Conservation (phyloP, 768 basidiomycete species). For the Lactifluus piperatus region DNA sequence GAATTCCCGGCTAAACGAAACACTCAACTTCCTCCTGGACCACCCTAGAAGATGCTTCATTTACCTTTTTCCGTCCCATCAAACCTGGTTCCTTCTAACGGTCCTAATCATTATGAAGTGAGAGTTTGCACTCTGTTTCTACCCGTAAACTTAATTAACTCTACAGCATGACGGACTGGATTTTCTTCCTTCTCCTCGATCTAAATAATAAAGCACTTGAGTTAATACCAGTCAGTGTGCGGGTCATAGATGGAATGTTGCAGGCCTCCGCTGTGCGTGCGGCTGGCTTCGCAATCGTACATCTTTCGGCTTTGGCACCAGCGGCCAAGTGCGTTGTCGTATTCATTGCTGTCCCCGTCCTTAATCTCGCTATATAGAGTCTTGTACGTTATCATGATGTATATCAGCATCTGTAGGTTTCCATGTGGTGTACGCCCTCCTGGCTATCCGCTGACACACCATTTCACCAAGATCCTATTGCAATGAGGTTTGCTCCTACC, state of each 20-base stretch:
- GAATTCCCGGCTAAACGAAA: slow-evolving; percentile 59
- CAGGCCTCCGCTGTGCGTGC: slow-evolving; percentile 80
- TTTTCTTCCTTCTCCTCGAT: slow-evolving; percentile 83
- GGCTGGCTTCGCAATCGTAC: slow-evolving; percentile 78
- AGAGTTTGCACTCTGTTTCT: slow-evolving; percentile 18
- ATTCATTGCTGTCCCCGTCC: not conserved
- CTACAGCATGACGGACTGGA: slow-evolving; percentile 71
- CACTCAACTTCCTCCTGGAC: slow-evolving; percentile 85
- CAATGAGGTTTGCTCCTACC: slow-evolving; percentile 49
- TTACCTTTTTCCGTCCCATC: slow-evolving; percentile 86
- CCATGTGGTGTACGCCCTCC: slow-evolving; percentile 9
- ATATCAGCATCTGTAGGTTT: slow-evolving; percentile 67
- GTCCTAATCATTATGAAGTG: slow-evolving; percentile 66
- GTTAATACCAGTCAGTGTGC: slow-evolving; percentile 56
- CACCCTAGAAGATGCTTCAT: slow-evolving; percentile 91
- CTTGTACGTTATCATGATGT: slow-evolving; percentile 91
- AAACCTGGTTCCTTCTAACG: slow-evolving; percentile 83
- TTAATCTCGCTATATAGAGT: slow-evolving; percentile 42
- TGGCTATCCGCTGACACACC: slow-evolving; percentile 3
- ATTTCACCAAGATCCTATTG: slow-evolving; percentile 56
- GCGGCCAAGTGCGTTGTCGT: slow-evolving; percentile 65
- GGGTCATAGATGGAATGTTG: slow-evolving; percentile 66
- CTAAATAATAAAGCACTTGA: slow-evolving; percentile 67
- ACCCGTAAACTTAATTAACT: not conserved
- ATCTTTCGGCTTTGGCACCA: slow-evolving; percentile 67